Percentiles rank a stretch among this genome's conserved stretches.
Evolutionary conservation across 768 basidiomycete genomes (phyloP).

Genomic region (Pulveroboletus frians): DNA sequence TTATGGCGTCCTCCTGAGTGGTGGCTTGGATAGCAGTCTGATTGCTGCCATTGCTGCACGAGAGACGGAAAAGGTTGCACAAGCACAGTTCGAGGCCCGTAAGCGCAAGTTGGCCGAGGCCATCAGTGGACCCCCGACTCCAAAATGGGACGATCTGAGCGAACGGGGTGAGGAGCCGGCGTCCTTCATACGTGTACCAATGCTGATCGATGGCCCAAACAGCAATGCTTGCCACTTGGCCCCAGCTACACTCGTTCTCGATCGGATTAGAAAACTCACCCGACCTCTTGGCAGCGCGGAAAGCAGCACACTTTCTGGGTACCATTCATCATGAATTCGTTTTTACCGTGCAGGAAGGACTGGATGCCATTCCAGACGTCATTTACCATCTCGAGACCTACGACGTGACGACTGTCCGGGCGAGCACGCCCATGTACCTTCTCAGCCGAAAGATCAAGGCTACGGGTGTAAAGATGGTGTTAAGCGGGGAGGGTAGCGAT

Average conservation of each 20-base stretch:
- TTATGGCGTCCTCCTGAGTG: constrained; percentile 92
- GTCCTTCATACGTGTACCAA: not conserved
- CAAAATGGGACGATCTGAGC: constrained; percentile 39
- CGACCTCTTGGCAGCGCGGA: constrained; percentile 88
- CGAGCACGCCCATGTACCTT: constrained; percentile 98
- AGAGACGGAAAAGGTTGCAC: constrained; percentile 89
- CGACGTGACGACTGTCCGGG: constrained; percentile 97
- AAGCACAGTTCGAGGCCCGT: constrained; percentile 69
- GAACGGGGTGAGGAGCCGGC: constrained; percentile 48
- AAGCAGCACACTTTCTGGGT: constrained; percentile 88
- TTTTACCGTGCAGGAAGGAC: constrained; percentile 96
- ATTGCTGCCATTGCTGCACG: constrained; percentile 93
- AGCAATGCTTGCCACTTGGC: constrained; percentile 85
- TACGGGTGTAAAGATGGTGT: constrained; percentile 99
- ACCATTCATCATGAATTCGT: constrained; percentile 97
- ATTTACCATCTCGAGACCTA: constrained; percentile 98
- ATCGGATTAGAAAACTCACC: constrained; percentile 94
- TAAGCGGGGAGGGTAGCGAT: constrained; percentile 95
- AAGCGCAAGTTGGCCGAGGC: constrained; percentile 52
- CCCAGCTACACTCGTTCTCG: constrained; percentile 95
- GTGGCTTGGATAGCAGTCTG: constrained; percentile 92
- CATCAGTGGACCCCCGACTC: constrained; percentile 54
- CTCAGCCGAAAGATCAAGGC: constrained; percentile 98
- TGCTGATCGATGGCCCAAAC: constrained; percentile 5
- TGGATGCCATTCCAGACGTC: constrained; percentile 96